Evolutionary conservation across 2,329 filamentous ascomycete species (phyloP).

Genomic region (Xylaria multiplex): DNA sequence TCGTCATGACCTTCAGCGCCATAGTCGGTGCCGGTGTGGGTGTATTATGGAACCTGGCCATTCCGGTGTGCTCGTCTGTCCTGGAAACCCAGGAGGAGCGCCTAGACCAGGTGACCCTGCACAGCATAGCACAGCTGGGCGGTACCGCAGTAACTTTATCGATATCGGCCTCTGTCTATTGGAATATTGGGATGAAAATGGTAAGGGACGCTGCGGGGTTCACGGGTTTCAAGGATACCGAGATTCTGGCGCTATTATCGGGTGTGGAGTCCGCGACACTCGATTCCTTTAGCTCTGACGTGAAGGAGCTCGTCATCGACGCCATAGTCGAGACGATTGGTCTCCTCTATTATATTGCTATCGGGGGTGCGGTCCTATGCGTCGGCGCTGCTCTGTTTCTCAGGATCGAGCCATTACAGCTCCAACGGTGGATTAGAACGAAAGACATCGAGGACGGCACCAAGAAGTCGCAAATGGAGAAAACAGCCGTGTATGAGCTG

Average conservation of each 20-base stretch:
- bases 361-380: slow-evolving; percentile 43
- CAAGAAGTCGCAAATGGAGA: neutral
- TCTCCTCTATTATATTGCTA: slow-evolving; percentile 43
- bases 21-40: slow-evolving; percentile 50
- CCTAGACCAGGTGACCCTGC: slow-evolving; percentile 48
- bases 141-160: slow-evolving; percentile 45
- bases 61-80: slow-evolving; percentile 47
- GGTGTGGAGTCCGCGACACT: slow-evolving; percentile 45
- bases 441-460: slow-evolving; percentile 2
- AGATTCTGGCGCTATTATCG: slow-evolving; percentile 46
- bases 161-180: slow-evolving; percentile 47
- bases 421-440: slow-evolving; percentile 18
- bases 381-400: slow-evolving; percentile 38
- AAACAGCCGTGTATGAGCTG: slow-evolving; percentile 17
- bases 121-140: slow-evolving; percentile 50
- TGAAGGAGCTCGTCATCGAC: slow-evolving; percentile 37
- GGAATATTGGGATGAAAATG: slow-evolving; percentile 47
- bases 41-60: slow-evolving; percentile 47
- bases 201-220: slow-evolving; percentile 38
- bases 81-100: slow-evolving; percentile 42
- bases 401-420: slow-evolving; percentile 29
- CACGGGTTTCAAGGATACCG: slow-evolving; percentile 38
- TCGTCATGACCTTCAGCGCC: slow-evolving; percentile 48
- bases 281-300: slow-evolving; percentile 33
- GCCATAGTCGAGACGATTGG: slow-evolving; percentile 45